Conservation (phyloP, 139 green algal genomes). For the Closterium sp. region DNA sequence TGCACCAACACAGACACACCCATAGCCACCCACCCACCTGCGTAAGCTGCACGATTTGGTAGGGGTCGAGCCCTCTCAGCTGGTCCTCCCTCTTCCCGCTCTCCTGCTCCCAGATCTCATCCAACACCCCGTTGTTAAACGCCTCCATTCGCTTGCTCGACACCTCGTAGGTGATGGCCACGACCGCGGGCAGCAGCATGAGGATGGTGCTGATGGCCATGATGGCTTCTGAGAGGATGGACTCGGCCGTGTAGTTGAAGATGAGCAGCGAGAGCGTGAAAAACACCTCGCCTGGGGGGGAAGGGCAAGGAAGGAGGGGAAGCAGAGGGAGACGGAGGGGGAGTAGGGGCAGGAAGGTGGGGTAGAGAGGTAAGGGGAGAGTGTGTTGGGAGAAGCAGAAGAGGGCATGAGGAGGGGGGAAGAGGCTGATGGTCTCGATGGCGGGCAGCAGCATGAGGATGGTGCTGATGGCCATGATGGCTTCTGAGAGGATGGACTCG, state of each 20-base stretch:
- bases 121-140: not conserved
- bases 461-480: not conserved
- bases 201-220: not conserved
- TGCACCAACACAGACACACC: too few relatives aligned
- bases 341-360: too few relatives aligned
- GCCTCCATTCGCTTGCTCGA: not conserved
- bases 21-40: not conserved
- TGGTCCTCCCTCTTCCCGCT: not conserved
- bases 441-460: not conserved
- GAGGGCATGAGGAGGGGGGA: not conserved
- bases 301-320: too few relatives aligned
- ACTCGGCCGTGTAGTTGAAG: conserved; percentile 2
- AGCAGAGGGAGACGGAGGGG: too few relatives aligned
- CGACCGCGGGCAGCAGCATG: not conserved
- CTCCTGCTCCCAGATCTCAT: not conserved
- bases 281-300: not conserved
- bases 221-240: not conserved
- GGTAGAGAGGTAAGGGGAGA: not conserved
- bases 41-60: not conserved
- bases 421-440: not conserved
- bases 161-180: not conserved
- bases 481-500: not conserved
- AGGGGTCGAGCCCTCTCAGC: not conserved
- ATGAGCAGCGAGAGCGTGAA: not conserved
- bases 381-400: not conserved